Percentiles rank a stretch among this genome's conserved stretches.
Conservation (phyloP, 2,329 filamentous ascomycete genomes). For the Alternaria ethzedia region DNA sequence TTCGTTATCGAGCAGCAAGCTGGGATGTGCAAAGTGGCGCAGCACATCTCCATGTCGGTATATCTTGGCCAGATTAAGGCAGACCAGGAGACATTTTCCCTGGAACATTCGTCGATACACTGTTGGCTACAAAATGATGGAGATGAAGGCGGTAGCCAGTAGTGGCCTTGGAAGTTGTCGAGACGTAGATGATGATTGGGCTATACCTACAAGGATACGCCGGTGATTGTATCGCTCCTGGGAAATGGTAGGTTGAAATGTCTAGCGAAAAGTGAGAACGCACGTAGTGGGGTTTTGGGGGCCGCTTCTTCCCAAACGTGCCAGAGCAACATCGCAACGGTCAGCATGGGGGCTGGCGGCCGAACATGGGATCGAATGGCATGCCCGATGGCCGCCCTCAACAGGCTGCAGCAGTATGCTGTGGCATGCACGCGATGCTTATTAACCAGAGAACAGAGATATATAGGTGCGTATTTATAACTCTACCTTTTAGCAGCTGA, state of each 20-base stretch:
- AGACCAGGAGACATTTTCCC: fast-evolving
- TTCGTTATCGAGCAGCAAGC: not conserved
- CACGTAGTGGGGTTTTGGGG: not conserved
- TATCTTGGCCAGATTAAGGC: not conserved
- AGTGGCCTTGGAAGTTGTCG: not conserved
- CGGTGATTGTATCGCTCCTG: not conserved
- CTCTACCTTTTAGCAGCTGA: no score
- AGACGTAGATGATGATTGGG: not conserved
- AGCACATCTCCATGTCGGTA: not conserved
- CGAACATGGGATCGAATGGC: not conserved
- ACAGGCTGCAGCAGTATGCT: no score
- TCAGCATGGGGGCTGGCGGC: not conserved
- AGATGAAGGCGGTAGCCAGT: not conserved
- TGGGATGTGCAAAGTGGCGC: not conserved
- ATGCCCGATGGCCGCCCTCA: no score
- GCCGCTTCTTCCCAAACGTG: not conserved
- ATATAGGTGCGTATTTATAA: no score
- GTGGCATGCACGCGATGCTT: no score
- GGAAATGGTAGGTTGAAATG: not conserved
- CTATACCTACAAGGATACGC: not conserved
- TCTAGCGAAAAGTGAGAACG: not conserved
- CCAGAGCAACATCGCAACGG: not conserved
- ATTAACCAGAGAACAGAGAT: no score
- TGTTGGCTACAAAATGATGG: fast-evolving
- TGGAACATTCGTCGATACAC: not conserved